Evolutionary conservation across 2,329 filamentous ascomycete species (phyloP), one percentile per base, ranked within the genome.

Genomic region (Dothideomycetes sp.): DNA sequence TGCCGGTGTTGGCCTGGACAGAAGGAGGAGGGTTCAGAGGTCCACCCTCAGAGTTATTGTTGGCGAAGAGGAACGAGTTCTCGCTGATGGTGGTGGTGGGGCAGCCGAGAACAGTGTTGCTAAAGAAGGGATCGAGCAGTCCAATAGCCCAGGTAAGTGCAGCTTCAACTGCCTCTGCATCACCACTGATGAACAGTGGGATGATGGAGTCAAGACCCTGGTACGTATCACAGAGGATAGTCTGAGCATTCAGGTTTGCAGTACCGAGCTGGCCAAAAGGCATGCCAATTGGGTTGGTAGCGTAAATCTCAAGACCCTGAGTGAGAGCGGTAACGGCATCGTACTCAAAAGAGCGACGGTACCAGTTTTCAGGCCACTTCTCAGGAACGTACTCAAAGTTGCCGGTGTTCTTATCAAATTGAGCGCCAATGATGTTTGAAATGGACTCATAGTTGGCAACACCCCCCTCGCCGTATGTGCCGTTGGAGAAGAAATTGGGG

Each of bases 151-250:
- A 60, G 10, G 50, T 46, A 29, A 54, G 39, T 3, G 42, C 48
- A 18, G 49, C 50, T 10, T 46, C 42, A 9, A 45, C 40, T 2
- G 44, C 42, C 40, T 56, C 50, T 12, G 42, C 45, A 3, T 47
- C 45, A 27, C 53, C 56, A 14, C 44, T 52, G 7, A 60, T 37
- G 3, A 47, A 39, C 9, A 61, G 52, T 18, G 58, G 59, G 10
- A 52, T 56, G 49, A 60, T 50, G 19, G 54, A 57, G 46, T 57
- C 57, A 38, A 62, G 38, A 12, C 58, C 57, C 39, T 56, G 49
- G 48, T 57, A 59, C 19, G 59, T 18, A 24, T 58, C 49, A 47
- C 58, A 62, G 5, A 60, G 52, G 5, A 60, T 30, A 11, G 53
- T 56, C 31, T 50, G 45, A 19, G 46, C 41, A 36, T 48, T 56